A percentile compares a stretch with the other conserved stretches of the same genome.
phyloP scores from a whole-genome alignment of 768 basidiomycete genomes.

The Auricularia auricula-judae region DNA sequence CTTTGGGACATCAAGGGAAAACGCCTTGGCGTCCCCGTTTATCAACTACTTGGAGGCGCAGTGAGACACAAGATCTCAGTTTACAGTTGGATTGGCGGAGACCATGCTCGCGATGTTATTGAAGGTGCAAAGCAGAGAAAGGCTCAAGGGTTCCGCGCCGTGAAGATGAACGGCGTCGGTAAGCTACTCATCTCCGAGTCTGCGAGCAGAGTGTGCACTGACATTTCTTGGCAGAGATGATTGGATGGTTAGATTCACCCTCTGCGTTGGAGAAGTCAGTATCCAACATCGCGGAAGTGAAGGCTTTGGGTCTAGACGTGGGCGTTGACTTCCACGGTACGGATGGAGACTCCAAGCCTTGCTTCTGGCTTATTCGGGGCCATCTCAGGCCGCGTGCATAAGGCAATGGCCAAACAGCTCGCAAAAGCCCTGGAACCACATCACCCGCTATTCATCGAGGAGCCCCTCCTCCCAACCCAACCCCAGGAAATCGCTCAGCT shows the following conservation, averaged over 20 bases:
- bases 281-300: constrained; percentile 40
- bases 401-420: constrained; percentile 59
- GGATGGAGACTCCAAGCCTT: background rate
- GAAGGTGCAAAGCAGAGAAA: constrained; percentile 42
- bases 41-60: constrained; percentile 59
- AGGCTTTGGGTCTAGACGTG: constrained; percentile 46
- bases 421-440: constrained; percentile 48
- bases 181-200: constrained; percentile 5
- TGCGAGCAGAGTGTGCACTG: background rate
- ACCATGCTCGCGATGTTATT: constrained; percentile 35
- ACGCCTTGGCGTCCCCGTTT: constrained; percentile 48
- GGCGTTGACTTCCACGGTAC: constrained; percentile 54
- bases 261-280: constrained; percentile 38
- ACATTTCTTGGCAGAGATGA: constrained; percentile 9
- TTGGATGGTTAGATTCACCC: constrained; percentile 56
- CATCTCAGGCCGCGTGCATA: constrained; percentile 40
- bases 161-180: constrained; percentile 66
- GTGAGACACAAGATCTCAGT: constrained; percentile 49
- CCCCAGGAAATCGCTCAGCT: constrained; percentile 53
- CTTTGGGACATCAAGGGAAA: constrained; percentile 77
- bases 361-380: background rate
- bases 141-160: constrained; percentile 53
- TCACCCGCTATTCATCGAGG: constrained; percentile 56
- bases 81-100: constrained; percentile 48
- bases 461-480: constrained; percentile 49